Percentiles rank a stretch among this genome's conserved stretches.
Conservation (phyloP, 148 eudicot species). For the Rhododendron ovatum region DNA sequence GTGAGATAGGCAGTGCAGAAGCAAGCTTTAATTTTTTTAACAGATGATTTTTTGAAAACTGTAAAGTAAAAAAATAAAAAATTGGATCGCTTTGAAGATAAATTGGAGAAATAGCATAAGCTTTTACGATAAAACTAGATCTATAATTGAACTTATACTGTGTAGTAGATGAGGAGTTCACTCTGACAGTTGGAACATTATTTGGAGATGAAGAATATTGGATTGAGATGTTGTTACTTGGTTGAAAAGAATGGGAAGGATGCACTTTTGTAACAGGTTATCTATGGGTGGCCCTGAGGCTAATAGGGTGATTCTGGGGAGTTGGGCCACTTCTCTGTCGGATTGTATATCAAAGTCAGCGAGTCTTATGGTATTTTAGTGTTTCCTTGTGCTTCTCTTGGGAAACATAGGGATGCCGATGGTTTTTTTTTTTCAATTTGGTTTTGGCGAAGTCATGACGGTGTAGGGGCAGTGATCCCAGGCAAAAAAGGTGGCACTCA, state of each 20-base stretch:
- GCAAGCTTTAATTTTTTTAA: neutral
- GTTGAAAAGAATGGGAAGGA: neutral
- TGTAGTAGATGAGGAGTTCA: neutral
- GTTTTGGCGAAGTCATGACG: neutral
- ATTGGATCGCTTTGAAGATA: neutral
- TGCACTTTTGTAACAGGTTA: neutral
- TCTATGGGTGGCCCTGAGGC: neutral
- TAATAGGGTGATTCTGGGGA: neutral
- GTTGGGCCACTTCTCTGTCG: neutral
- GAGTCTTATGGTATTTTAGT: neutral
- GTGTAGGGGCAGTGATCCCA: neutral
- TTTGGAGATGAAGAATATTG: neutral
- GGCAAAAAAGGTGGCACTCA: neutral
- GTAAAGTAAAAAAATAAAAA: neutral
- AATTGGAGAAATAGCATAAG: neutral
- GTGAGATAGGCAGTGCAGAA: too few relatives aligned
- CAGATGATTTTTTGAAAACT: neutral
- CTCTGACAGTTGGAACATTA: neutral
- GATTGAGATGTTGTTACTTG: neutral
- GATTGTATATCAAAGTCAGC: neutral
- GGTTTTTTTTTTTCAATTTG: neutral
- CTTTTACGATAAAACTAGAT: neutral
- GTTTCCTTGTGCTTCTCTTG: neutral
- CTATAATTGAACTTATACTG: neutral
- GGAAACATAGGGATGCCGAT: neutral